Conservation (phyloP, 2,329 filamentous ascomycete species). For the Orbilia javanica region DNA sequence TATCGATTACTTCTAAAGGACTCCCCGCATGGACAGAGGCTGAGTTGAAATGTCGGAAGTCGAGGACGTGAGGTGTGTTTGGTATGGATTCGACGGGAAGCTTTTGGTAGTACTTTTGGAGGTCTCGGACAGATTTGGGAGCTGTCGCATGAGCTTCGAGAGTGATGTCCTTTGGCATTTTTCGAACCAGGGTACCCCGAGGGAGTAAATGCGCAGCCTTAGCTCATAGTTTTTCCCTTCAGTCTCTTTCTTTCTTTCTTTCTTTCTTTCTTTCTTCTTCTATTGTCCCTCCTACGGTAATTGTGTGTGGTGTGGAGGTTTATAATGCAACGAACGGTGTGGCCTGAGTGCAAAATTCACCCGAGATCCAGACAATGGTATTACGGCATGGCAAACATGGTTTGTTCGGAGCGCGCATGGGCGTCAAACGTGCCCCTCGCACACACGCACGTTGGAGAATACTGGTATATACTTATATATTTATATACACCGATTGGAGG, state of each 20-base stretch:
- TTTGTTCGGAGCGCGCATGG: not conserved
- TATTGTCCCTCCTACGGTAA: not conserved
- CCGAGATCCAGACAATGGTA: not conserved
- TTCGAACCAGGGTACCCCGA: not conserved
- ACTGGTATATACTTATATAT: no score
- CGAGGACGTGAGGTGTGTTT: constrained; percentile 54
- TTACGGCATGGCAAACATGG: not conserved
- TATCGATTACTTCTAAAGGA: constrained; percentile 25
- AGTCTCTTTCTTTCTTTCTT: no score
- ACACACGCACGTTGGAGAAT: not conserved
- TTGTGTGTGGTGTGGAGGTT: not conserved
- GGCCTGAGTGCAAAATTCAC: not conserved
- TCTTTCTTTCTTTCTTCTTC: not conserved
- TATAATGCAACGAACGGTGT: not conserved
- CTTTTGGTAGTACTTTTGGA: constrained; percentile 61
- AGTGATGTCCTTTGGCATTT: constrained; percentile 27
- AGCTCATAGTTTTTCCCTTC: not conserved
- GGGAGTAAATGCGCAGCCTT: not conserved
- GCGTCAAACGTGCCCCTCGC: not conserved
- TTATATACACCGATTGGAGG: not conserved
- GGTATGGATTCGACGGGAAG: constrained; percentile 29
- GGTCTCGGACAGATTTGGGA: constrained; percentile 58
- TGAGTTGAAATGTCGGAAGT: constrained; percentile 49
- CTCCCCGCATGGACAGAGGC: not conserved
- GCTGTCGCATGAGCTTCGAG: constrained; percentile 59